Percentiles rank a stretch among this genome's conserved stretches.
phyloP scores from a whole-genome alignment of 345 rosid genomes.

The Odontarrhena argentea region DNA sequence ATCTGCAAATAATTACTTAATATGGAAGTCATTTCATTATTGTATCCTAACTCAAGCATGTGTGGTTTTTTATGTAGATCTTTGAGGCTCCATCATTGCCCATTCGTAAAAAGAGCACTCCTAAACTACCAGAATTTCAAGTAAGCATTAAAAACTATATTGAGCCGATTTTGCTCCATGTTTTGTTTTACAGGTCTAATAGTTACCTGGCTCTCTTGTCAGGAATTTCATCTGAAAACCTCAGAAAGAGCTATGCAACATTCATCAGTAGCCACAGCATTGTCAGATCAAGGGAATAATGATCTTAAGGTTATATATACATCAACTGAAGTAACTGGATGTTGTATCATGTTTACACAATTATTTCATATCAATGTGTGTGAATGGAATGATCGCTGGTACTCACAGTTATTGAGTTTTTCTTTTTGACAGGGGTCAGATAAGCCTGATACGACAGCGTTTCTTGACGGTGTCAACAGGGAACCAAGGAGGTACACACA shows the following conservation, averaged over 20 bases:
- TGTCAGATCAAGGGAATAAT: slow-evolving; percentile 43
- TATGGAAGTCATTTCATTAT: slow-evolving; percentile 13
- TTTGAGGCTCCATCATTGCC: slow-evolving; percentile 84
- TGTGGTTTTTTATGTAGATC: slow-evolving; percentile 58
- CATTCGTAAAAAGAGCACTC: slow-evolving; percentile 72
- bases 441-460: slow-evolving; percentile 42
- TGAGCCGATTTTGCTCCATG: slow-evolving; percentile 3
- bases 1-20: slow-evolving; percentile 12
- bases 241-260: slow-evolving; percentile 87
- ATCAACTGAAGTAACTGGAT: slow-evolving; percentile 15
- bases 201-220: slow-evolving; percentile 35
- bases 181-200: slow-evolving; percentile 7
- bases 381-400: not conserved
- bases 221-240: slow-evolving; percentile 92
- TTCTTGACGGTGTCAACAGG: slow-evolving; percentile 50
- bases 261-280: slow-evolving; percentile 50
- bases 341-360: not conserved
- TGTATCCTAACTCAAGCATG: slow-evolving; percentile 24
- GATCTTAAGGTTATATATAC: slow-evolving; percentile 59
- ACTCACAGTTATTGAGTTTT: slow-evolving; percentile 18
- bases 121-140: slow-evolving; percentile 82
- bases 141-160: slow-evolving; percentile 48
- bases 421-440: slow-evolving; percentile 51
- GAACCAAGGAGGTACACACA: slow-evolving; percentile 60
- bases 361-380: slow-evolving; percentile 6